These are phyloP conservation scores for Chlorella vulgaris DNA, from an alignment of 139 green algal genomes.

Conservation along the genomic window DNA sequence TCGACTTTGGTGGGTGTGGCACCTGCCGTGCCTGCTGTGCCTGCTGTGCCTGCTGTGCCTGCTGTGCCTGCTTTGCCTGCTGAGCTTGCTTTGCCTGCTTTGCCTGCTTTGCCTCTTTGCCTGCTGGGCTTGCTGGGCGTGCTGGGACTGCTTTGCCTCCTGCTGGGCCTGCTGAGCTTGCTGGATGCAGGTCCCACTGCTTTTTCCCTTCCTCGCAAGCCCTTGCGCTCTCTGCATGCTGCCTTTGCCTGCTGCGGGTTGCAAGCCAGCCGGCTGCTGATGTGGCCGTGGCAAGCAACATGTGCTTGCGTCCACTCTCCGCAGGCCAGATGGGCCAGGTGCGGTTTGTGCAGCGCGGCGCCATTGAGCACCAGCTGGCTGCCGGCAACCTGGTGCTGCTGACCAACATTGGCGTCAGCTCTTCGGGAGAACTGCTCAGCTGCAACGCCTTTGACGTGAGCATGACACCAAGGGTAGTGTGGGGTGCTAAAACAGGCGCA, in stretches of 20 bases:
- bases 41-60: not conserved
- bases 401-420: slow-evolving; percentile 72
- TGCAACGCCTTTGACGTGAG: slow-evolving; percentile 94
- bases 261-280: not conserved
- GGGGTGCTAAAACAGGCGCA: too few relatives aligned
- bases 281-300: too few relatives aligned
- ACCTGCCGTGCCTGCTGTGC: not conserved
- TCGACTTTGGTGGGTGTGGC: slow-evolving; percentile 80
- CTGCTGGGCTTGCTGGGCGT: too few relatives aligned
- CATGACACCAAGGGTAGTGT: too few relatives aligned
- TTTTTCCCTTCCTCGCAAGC: too few relatives aligned
- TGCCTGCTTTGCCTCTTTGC: too few relatives aligned
- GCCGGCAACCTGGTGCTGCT: slow-evolving; percentile 89
- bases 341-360: slow-evolving; percentile 76
- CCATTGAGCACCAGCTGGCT: slow-evolving; percentile 83
- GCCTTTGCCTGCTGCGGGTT: not conserved
- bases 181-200: too few relatives aligned
- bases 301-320: not conserved
- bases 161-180: too few relatives aligned
- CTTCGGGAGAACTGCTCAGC: slow-evolving; percentile 93
- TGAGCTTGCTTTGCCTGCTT: too few relatives aligned
- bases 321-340: slow-evolving; percentile 55
- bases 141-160: too few relatives aligned
- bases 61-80: not conserved
- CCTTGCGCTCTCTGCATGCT: too few relatives aligned